phyloP scores from a whole-genome alignment of 1,139 yeast species.

The Diutina siamensis region DNA sequence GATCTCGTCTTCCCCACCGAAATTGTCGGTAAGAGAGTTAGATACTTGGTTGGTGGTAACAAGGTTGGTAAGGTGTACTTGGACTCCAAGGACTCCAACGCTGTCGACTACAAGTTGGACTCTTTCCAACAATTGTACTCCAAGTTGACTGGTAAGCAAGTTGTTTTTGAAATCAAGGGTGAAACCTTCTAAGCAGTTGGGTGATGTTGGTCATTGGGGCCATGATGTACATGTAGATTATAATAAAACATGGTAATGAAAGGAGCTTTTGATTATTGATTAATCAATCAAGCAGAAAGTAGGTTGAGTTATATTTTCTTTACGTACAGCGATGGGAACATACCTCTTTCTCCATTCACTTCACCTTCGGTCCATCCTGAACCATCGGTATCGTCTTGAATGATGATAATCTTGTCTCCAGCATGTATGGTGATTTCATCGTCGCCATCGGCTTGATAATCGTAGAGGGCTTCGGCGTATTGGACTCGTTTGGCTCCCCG shows the following conservation, averaged over 20 bases:
- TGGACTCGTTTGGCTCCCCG: constrained; percentile 57
- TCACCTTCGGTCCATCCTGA: constrained; percentile 98
- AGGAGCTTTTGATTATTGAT: neutral
- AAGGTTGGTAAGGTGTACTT: constrained; percentile 96
- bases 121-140: constrained; percentile 98
- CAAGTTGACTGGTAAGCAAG: constrained; percentile 99
- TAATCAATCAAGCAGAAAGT: too few species aligned
- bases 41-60: constrained; percentile 98
- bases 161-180: constrained; percentile 94
- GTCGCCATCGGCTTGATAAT: constrained; percentile 70
- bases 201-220: neutral
- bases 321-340: constrained; percentile 77
- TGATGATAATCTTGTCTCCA: constrained; percentile 66
- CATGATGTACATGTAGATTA: constrained; percentile 4
- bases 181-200: constrained; percentile 19
- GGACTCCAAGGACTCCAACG: constrained; percentile 95
- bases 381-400: constrained; percentile 64
- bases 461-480: constrained; percentile 67
- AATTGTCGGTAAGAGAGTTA: constrained; percentile 97
- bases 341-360: constrained; percentile 55
- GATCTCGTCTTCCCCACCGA: constrained; percentile 99
- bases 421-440: constrained; percentile 64
- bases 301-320: constrained; percentile 17
- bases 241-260: constrained; percentile 3
- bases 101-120: constrained; percentile 98